These are phyloP conservation scores for Boletus reticulatus DNA, from an alignment of 768 basidiomycete genomes.

Conservation along the genomic window DNA sequence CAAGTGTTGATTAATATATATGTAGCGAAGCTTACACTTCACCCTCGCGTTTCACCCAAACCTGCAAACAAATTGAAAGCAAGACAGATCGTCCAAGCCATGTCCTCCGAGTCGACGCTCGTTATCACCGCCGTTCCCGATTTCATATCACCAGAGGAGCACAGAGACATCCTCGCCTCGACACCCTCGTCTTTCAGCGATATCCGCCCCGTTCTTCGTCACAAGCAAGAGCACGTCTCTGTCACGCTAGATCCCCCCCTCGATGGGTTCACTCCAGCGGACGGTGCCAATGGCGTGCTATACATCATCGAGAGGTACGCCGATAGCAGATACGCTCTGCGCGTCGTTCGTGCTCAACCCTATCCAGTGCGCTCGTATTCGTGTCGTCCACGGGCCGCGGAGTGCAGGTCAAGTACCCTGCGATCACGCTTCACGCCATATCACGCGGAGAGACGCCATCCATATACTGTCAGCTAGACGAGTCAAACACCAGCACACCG, in stretches of 20 bases:
- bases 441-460: constrained; percentile 72
- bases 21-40: too few species aligned
- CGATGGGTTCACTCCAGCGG: constrained; percentile 53
- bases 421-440: constrained; percentile 91
- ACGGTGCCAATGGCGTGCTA: constrained; percentile 60
- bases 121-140: constrained; percentile 42
- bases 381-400: constrained; percentile 67
- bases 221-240: constrained; percentile 69
- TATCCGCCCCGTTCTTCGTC: constrained; percentile 80
- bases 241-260: constrained; percentile 68
- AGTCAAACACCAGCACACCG: constrained; percentile 39
- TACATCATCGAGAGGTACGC: constrained; percentile 84
- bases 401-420: constrained; percentile 83
- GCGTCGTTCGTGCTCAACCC: neutral
- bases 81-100: too few species aligned
- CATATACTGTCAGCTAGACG: constrained; percentile 94
- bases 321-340: constrained; percentile 1
- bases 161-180: constrained; percentile 61
- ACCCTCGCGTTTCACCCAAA: too few species aligned
- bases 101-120: constrained; percentile 18
- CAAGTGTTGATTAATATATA: too few species aligned
- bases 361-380: constrained; percentile 69
- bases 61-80: too few species aligned
- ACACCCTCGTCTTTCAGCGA: constrained; percentile 84
- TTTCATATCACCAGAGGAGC: constrained; percentile 62